Conservation (phyloP, 495 filamentous ascomycete species). For the Parathielavia appendiculata region DNA sequence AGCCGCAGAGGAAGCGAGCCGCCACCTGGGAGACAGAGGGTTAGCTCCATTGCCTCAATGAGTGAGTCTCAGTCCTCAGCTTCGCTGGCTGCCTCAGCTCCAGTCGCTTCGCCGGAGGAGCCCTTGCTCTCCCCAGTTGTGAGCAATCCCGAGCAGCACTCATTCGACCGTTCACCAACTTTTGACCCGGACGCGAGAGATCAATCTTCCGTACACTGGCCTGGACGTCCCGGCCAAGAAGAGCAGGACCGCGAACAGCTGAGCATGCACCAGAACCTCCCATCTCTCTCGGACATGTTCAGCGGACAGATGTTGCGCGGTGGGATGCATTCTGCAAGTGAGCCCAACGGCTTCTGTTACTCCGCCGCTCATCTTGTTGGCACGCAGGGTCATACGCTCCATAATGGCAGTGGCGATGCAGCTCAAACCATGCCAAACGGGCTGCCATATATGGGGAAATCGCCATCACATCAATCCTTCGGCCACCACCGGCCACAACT, state of each 20-base stretch:
- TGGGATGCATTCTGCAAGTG: constrained; percentile 12
- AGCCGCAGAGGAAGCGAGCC: constrained; percentile 44
- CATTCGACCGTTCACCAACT: constrained; percentile 26
- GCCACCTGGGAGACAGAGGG: constrained; percentile 37
- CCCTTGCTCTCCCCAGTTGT: constrained; percentile 31
- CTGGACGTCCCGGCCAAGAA: constrained; percentile 23
- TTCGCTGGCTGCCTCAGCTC: constrained; percentile 21
- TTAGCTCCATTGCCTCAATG: constrained; percentile 37
- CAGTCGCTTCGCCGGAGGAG: constrained; percentile 32
- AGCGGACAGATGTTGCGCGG: constrained; percentile 22
- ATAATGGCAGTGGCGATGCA: constrained; percentile 14
- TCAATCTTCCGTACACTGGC: constrained; percentile 4
- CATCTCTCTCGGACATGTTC: constrained; percentile 35
- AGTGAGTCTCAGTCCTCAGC: constrained; percentile 33
- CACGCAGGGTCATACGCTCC: constrained; percentile 20
- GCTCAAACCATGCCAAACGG: constrained; percentile 36
- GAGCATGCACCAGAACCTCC: constrained; percentile 26
- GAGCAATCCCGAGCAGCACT: constrained; percentile 17
- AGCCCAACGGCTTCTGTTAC: constrained; percentile 22
- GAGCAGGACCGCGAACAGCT: constrained; percentile 22
- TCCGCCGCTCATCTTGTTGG: constrained; percentile 8
- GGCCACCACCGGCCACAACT: constrained; percentile 38
- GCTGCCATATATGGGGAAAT: constrained; percentile 34
- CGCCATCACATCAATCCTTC: constrained; percentile 30
- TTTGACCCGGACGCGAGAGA: constrained; percentile 23